These are phyloP conservation scores for Aspergillus phoenicis DNA, from an alignment of 2,329 filamentous ascomycete genomes.

Conservation along the genomic window DNA sequence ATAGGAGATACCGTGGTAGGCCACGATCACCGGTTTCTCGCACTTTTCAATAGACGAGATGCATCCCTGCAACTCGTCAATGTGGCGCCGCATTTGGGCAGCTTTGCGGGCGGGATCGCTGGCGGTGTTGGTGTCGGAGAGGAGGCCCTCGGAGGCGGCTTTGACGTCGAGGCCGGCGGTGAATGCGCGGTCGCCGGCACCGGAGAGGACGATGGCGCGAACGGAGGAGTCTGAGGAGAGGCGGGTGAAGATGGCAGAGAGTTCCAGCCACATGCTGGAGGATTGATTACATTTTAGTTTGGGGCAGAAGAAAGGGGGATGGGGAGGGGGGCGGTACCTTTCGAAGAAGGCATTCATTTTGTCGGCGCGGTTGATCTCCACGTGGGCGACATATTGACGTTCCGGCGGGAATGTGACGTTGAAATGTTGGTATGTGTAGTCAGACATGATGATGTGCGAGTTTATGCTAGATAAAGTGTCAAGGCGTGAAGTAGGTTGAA, in stretches of 20 bases:
- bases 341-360: constrained; percentile 89
- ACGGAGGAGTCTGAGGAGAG: constrained; percentile 73
- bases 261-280: constrained; percentile 77
- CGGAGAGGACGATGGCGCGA: constrained; percentile 76
- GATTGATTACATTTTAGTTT: constrained; percentile 5
- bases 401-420: constrained; percentile 66
- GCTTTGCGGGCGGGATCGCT: constrained; percentile 68
- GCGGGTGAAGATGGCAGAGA: constrained; percentile 69
- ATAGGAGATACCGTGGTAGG: constrained; percentile 76
- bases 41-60: constrained; percentile 78
- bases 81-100: constrained; percentile 64
- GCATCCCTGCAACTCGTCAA: constrained; percentile 78
- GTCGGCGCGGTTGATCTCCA: constrained; percentile 83
- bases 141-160: constrained; percentile 60
- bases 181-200: constrained; percentile 81
- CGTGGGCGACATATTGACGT: constrained; percentile 74
- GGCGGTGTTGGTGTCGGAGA: constrained; percentile 40
- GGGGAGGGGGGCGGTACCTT: constrained; percentile 43
- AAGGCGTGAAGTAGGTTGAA: not conserved
- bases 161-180: constrained; percentile 83
- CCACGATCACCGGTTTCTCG: constrained; percentile 86
- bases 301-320: not conserved
- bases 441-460: constrained; percentile 25
- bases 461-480: not conserved
- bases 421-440: constrained; percentile 59